phyloP scores from a whole-genome alignment of 192 early-diverging fungal genomes.

The Kappamyces sp. region DNA sequence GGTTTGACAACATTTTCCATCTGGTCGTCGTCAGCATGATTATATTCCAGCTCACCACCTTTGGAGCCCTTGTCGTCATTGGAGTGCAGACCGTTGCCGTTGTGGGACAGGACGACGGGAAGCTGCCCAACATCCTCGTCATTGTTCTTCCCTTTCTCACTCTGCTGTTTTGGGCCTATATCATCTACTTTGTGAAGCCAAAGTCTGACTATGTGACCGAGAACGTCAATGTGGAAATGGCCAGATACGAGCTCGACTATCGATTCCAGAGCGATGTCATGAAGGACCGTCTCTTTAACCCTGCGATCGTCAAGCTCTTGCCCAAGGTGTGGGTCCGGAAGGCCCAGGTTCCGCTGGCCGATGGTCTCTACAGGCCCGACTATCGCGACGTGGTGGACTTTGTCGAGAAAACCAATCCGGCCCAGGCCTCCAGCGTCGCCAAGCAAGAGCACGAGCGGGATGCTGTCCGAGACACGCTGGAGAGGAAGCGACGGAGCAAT shows the following conservation, averaged over 20 bases:
- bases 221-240: not conserved
- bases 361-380: slow-evolving; percentile 16
- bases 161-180: slow-evolving; percentile 25
- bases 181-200: slow-evolving; percentile 20
- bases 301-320: slow-evolving; percentile 35
- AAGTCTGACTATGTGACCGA: slow-evolving; percentile 23
- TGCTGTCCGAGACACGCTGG: no score
- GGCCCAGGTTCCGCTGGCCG: not conserved
- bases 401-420: slow-evolving; percentile 16
- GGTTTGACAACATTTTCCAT: slow-evolving; percentile 36
- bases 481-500: no score
- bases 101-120: not conserved
- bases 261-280: slow-evolving; percentile 15
- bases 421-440: no score
- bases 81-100: slow-evolving; percentile 3
- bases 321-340: slow-evolving; percentile 34
- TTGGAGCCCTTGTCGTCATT: slow-evolving; percentile 26
- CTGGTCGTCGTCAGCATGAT: slow-evolving; percentile 25
- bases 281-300: slow-evolving; percentile 36
- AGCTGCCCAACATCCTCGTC: slow-evolving; percentile 23
- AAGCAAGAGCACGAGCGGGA: no score
- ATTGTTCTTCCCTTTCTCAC: slow-evolving; percentile 21
- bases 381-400: slow-evolving; percentile 24
- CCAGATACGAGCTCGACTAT: not conserved
- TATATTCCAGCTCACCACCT: slow-evolving; percentile 35